Base-by-base conservation (phyloP, 1,284 basidiomycete genomes). In the Naganishia cerealis region DNA sequence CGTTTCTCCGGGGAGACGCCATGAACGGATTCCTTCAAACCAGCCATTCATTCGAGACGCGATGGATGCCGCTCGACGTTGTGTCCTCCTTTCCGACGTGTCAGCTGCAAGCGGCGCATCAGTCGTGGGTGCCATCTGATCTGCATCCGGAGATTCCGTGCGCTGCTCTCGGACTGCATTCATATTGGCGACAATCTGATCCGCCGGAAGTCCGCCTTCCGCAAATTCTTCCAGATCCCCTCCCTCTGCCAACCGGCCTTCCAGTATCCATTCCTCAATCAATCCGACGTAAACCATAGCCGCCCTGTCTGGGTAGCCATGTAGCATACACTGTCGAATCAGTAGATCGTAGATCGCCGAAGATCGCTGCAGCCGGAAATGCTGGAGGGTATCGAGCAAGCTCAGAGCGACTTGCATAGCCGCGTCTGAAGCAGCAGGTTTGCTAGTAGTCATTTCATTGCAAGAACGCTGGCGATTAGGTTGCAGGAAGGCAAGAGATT, bases 261-360 rank as follows among this genome's bases (percentile, higher is more conserved):
- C 79, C 53, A 77, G 75, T 38, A 79, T 76, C 80, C 80, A 81
- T 67, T 81, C 80, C 61, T 81, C 80, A 8, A 81, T 79, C 50
- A 80, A 70, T 18, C 75, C 77, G 16, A 77, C 79, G 66, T 76
- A 81, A 3, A 80, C 72, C 65, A 76, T 75, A 0, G 80, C 79
- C 0, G 80, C 80, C 13, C 72, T 57, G 65, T 80, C 78, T 3
- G 73, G 73, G 21, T 73, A 69, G 6, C 72, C 66, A 24, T 77
- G 74, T 8, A 65, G 63, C 9, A 77, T 54, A 21, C 73, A 75
- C 52, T 72, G 72, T 16, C 63, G 43, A 33, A 79, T 74, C 24
- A 72, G 57, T n/a, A 72, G 61, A 0, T 67, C 56, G 69, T 80
- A 81, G 12, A 79, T 70, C 36, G 57, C 55, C 3, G 63, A 36